Evolutionary conservation across 2,329 filamentous ascomycete species (phyloP).

Genomic region (Beauveria medogensis): DNA sequence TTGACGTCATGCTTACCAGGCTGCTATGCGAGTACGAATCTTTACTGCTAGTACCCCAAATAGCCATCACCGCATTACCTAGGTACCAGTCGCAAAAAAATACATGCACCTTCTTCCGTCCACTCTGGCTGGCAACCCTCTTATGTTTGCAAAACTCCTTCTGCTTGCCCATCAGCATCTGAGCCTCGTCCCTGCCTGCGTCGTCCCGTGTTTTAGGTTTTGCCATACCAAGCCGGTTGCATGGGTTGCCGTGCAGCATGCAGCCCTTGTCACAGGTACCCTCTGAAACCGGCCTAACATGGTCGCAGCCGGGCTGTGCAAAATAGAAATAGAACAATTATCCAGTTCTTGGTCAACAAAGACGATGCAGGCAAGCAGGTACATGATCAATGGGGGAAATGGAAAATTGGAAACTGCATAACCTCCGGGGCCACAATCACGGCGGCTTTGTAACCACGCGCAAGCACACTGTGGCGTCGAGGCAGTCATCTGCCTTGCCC

Average conservation of each 20-base stretch:
- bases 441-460: background rate
- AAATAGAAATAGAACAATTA: background rate
- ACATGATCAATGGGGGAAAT: background rate
- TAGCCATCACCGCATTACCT: too few species aligned
- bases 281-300: background rate
- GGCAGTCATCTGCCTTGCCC: background rate
- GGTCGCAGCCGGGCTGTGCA: background rate
- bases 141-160: too few species aligned
- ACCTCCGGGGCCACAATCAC: background rate
- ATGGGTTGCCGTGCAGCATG: too few species aligned
- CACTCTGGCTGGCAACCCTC: too few species aligned
- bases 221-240: too few species aligned
- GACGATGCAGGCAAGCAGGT: background rate
- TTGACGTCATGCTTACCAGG: slow-evolving; percentile 3
- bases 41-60: too few species aligned
- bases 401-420: background rate
- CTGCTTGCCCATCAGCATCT: background rate
- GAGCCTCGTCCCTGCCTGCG: background rate
- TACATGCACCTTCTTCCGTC: too few species aligned
- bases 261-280: too few species aligned
- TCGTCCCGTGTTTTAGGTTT: slow-evolving; percentile 3
- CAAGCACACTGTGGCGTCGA: background rate
- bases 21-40: too few species aligned
- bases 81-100: too few species aligned
- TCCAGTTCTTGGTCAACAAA: background rate